Evolutionary conservation across 1,139 yeast species (phyloP), one percentile per base, ranked within the genome.

Genomic region (Saccharomyces hybrid): DNA sequence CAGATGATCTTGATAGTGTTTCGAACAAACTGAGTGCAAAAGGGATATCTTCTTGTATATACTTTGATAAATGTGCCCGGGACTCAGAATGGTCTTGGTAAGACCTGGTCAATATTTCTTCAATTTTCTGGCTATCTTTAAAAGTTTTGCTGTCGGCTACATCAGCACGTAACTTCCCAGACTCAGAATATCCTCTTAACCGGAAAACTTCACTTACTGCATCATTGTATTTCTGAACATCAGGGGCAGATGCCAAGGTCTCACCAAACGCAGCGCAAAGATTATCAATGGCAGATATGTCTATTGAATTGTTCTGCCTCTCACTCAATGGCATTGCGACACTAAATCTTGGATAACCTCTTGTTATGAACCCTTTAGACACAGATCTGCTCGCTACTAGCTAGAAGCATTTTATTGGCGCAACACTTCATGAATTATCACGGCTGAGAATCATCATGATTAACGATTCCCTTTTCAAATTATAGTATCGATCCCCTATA

Each of bases 21-120:
- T 61, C 64, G 49, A 66, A 64, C 1, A 65, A 41, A 23, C 60
- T 56, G 13, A 67, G 47, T 6, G 67, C 54, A 30, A 50, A 53
- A 2, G 57, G 14, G 20, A 61, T 48, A 52, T 63, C 56, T 9
- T 52, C 31, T 5, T 52, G 53, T 6, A 66, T 57, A n/a, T 55
- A 44, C 9, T 50, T 46, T 8, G 53, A 49, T 42, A 67, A 48
- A 52, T 61, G 51, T 5, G 52, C 48, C 16, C 64, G 57, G 4
- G 68, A 60, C 27, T 58, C 63, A 13, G 54, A 53, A 54, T 67
- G 68, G 41, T 65, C 69, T 38, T 65, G 66, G 47, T 61, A 64
- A 1, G 69, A 59, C 50, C 69, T 58, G 2, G 54, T 56, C 4
- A 67, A n/a, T 2, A 65, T 55, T 31, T 57, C 57, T 51, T 64